phyloP scores from a whole-genome alignment of 495 filamentous ascomycete species.

The Neurospora sp. region DNA sequence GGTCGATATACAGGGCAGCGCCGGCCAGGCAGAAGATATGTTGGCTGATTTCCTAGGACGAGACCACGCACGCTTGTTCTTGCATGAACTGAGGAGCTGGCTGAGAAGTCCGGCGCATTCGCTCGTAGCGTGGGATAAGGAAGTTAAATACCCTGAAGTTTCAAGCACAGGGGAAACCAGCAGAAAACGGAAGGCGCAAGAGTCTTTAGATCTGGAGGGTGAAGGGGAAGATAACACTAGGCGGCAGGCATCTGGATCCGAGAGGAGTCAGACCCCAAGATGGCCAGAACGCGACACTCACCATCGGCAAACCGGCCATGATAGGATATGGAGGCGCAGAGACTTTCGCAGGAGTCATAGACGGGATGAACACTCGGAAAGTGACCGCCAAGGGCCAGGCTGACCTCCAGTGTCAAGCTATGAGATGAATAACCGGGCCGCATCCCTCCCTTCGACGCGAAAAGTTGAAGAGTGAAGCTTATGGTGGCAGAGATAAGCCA shows the following conservation, averaged over 20 bases:
- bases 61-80: conserved; percentile 65
- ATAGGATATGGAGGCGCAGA: background rate
- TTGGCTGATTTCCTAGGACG: conserved; percentile 77
- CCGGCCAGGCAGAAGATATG: conserved; percentile 75
- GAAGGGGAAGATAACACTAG: background rate
- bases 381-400: background rate
- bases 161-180: background rate
- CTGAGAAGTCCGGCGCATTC: conserved; percentile 64
- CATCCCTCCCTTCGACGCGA: background rate
- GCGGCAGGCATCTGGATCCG: background rate
- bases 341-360: background rate
- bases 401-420: background rate
- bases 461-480: background rate
- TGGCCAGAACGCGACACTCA: background rate
- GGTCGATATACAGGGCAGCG: conserved; percentile 77
- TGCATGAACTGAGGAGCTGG: conserved; percentile 78
- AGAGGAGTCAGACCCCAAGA: background rate
- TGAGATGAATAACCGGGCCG: background rate
- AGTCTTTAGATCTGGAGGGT: background rate
- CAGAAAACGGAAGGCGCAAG: background rate
- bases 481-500: background rate
- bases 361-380: background rate
- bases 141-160: conserved; percentile 56
- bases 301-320: background rate
- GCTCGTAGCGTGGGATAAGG: conserved; percentile 68